Percentiles rank a stretch among this genome's conserved stretches.
These are phyloP conservation scores for Colletotrichum echinochloae DNA, from an alignment of 2,329 filamentous ascomycete genomes.

Conservation along the genomic window DNA sequence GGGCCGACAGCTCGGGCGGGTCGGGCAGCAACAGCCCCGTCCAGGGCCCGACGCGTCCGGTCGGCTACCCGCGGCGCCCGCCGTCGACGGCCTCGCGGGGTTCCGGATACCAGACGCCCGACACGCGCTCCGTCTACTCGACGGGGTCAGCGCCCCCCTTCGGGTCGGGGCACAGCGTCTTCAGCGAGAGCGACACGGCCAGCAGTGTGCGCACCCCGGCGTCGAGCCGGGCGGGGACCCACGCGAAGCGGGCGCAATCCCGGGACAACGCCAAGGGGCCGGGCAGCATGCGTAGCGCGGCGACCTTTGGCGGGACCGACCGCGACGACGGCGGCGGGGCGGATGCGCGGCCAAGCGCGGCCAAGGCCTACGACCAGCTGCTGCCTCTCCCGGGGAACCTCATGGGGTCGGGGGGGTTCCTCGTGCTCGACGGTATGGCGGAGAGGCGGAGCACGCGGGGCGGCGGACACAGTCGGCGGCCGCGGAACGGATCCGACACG, in stretches of 20 bases:
- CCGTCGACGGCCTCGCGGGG: conserved; percentile 41
- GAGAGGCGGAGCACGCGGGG: conserved; percentile 43
- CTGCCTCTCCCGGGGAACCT: conserved; percentile 38
- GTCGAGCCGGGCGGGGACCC: conserved; percentile 36
- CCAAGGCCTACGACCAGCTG: conserved; percentile 31
- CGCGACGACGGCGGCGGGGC: conserved; percentile 41
- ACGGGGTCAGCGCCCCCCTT: conserved; percentile 43
- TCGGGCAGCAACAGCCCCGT: conserved; percentile 45
- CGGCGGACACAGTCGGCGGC: conserved; percentile 22
- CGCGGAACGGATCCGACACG: conserved; percentile 42
- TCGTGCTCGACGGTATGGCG: conserved; percentile 45
- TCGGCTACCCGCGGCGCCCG: conserved; percentile 46
- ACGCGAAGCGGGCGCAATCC: conserved; percentile 36
- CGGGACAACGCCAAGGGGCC: conserved; percentile 39
- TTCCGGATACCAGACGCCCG: conserved; percentile 32
- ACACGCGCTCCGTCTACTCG: conserved; percentile 44
- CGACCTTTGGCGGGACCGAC: conserved; percentile 40
- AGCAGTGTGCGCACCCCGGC: conserved; percentile 45
- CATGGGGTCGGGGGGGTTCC: conserved; percentile 41
- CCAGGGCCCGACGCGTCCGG: conserved; percentile 6
- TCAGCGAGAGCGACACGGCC: conserved; percentile 47
- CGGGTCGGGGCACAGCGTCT: conserved; percentile 46
- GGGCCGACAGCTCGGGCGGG: conserved; percentile 45
- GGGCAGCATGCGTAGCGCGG: conserved; percentile 37
- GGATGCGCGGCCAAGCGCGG: conserved; percentile 37